Conservation (phyloP, 495 filamentous ascomycete genomes). For the Hypoxylon lienhwacheense region DNA sequence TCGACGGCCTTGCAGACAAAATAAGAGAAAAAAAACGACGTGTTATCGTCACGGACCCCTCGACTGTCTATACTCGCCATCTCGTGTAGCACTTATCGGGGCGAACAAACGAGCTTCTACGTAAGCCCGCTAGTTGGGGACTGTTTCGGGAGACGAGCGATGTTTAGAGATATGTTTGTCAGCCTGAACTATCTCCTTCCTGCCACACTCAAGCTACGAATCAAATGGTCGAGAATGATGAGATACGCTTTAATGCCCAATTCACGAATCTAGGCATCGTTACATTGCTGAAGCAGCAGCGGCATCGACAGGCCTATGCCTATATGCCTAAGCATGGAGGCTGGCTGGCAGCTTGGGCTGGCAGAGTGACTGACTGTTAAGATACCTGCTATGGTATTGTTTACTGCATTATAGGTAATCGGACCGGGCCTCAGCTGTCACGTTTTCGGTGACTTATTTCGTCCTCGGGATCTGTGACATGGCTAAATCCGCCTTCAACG, state of each 20-base stretch:
- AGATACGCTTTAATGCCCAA: conserved; percentile 8
- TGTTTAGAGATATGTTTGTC: conserved; percentile 26
- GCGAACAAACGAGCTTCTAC: conserved; percentile 24
- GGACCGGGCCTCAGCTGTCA: conserved; percentile 27
- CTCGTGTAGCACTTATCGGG: conserved; percentile 16
- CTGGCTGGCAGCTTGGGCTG: neutral
- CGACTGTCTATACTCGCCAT: conserved; percentile 8
- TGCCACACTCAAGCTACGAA: conserved; percentile 26
- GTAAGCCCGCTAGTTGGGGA: conserved; percentile 28
- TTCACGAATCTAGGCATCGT: neutral
- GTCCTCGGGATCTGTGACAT: conserved; percentile 7
- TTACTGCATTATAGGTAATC: conserved; percentile 26
- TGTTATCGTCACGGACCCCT: conserved; percentile 1
- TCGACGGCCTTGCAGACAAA: conserved; percentile 1
- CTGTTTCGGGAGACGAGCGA: conserved; percentile 33
- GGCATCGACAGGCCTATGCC: conserved; percentile 1
- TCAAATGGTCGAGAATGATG: conserved; percentile 24
- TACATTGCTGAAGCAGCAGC: neutral
- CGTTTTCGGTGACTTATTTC: conserved; percentile 21
- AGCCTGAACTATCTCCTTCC: conserved; percentile 11
- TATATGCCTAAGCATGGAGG: conserved; percentile 1
- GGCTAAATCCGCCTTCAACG: conserved; percentile 19
- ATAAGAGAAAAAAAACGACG: neutral
- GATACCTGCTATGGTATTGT: no score
- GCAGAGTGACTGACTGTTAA: no score